Conservation (phyloP, 306 rosid genomes). For the Cucumis cinereus region DNA sequence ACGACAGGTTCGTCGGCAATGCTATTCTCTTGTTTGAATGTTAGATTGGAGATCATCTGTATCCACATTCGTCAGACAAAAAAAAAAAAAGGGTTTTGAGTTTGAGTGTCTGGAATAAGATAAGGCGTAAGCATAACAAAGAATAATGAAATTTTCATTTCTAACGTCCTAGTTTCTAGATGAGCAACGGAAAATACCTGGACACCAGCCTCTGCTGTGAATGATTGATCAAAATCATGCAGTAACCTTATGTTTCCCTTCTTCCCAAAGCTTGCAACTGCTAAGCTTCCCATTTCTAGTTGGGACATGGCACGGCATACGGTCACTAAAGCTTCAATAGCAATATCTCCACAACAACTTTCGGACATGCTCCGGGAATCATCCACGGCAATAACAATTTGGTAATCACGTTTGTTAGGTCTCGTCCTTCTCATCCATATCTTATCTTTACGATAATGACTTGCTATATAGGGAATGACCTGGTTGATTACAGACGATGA, state of each 20-base stretch:
- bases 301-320: slow-evolving; percentile 91
- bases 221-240: slow-evolving; percentile 78
- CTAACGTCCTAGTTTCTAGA: neutral
- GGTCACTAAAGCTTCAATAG: slow-evolving; percentile 74
- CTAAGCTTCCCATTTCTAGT: slow-evolving; percentile 72
- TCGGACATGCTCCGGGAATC: slow-evolving; percentile 94
- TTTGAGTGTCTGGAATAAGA: neutral
- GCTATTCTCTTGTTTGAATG: slow-evolving; percentile 83
- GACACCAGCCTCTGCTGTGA: slow-evolving; percentile 64
- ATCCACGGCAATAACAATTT: slow-evolving; percentile 85
- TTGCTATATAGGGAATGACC: slow-evolving; percentile 83
- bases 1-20: slow-evolving; percentile 66
- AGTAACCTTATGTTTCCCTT: slow-evolving; percentile 69
- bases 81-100: neutral
- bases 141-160: neutral
- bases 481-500: slow-evolving; percentile 1
- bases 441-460: slow-evolving; percentile 68
- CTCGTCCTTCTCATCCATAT: slow-evolving; percentile 88
- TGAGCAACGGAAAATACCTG: slow-evolving; percentile 26
- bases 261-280: slow-evolving; percentile 85
- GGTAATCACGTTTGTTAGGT: slow-evolving; percentile 93
- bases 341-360: slow-evolving; percentile 57
- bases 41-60: slow-evolving; percentile 76
- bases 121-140: neutral
- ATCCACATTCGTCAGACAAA: neutral